These are phyloP conservation scores for Microdochium bolleyi DNA, from an alignment of 2,329 filamentous ascomycete species.

Conservation along the genomic window DNA sequence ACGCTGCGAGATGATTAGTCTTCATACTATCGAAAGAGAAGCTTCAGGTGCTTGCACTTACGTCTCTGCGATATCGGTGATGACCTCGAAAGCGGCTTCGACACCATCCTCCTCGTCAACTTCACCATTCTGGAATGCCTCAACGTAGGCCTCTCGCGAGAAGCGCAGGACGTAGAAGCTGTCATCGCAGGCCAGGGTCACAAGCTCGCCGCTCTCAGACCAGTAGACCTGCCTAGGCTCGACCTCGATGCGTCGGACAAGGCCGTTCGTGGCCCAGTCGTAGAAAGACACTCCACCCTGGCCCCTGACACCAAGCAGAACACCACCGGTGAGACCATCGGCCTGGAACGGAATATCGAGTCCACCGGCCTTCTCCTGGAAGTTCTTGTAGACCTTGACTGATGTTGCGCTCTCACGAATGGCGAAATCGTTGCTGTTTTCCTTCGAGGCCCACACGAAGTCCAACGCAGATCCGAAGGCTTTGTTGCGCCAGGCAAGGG, in stretches of 20 bases:
- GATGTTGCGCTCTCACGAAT: conserved; percentile 91
- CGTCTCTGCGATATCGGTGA: conserved; percentile 91
- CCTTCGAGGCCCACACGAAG: conserved; percentile 94
- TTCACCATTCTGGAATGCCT: conserved; percentile 72
- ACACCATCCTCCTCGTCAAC: conserved; percentile 79
- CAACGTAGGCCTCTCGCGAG: conserved; percentile 79
- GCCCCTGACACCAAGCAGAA: conserved; percentile 88
- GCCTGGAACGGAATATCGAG: conserved; percentile 94
- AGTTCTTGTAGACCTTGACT: conserved; percentile 97
- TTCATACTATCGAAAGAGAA: background rate
- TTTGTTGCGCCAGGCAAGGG: conserved; percentile 93
- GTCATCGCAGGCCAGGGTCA: conserved; percentile 88
- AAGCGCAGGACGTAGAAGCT: conserved; percentile 91
- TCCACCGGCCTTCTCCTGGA: conserved; percentile 81
- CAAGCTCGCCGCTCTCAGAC: conserved; percentile 93
- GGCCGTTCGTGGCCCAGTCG: conserved; percentile 84
- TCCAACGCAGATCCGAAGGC: conserved; percentile 92
- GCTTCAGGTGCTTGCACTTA: conserved; percentile 23
- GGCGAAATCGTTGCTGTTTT: conserved; percentile 97
- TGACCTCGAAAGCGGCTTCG: conserved; percentile 90
- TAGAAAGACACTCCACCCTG: conserved; percentile 94
- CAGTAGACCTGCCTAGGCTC: conserved; percentile 76
- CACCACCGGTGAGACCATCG: conserved; percentile 81
- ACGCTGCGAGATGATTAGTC: conserved; percentile 47
- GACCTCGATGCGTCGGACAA: conserved; percentile 87